Conservation (phyloP, 768 basidiomycete genomes). For the Heimioporus sp. region DNA sequence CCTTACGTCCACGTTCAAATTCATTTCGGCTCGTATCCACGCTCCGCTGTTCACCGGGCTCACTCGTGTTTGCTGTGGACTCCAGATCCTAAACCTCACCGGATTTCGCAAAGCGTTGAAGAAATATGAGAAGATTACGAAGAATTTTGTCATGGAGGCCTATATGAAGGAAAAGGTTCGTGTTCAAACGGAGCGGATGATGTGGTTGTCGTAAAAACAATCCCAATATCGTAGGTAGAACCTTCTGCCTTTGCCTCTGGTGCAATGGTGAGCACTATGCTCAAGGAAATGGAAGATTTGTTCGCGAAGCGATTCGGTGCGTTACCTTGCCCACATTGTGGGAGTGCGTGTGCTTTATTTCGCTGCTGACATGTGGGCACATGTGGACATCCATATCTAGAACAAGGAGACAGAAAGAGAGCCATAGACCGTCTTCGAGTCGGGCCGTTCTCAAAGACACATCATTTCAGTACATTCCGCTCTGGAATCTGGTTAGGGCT, state of each 20-base stretch:
- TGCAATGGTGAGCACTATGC: slow-evolving; percentile 58
- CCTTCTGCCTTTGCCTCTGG: slow-evolving; percentile 66
- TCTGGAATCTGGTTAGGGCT: slow-evolving; percentile 72
- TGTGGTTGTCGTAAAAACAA: neutral
- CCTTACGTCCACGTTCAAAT: neutral
- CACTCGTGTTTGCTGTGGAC: too few relatives aligned
- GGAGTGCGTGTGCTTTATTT: neutral
- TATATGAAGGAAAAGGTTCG: slow-evolving; percentile 78
- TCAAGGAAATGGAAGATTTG: slow-evolving; percentile 70
- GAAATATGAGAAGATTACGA: slow-evolving; percentile 81
- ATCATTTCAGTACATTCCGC: slow-evolving; percentile 74
- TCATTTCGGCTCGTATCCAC: neutral
- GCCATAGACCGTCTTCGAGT: slow-evolving; percentile 68
- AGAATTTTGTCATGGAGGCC: slow-evolving; percentile 68
- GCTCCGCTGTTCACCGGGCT: too few relatives aligned
- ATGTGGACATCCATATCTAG: slow-evolving; percentile 20
- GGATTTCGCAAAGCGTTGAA: slow-evolving; percentile 87
- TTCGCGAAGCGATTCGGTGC: slow-evolving; percentile 77
- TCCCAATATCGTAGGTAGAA: slow-evolving; percentile 49
- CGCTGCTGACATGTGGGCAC: neutral
- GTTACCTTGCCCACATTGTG: slow-evolving; percentile 17
- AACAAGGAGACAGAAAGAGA: slow-evolving; percentile 73
- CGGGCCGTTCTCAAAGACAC: slow-evolving; percentile 48
- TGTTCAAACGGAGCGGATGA: neutral
- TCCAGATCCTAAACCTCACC: slow-evolving; percentile 79